phyloP scores from a whole-genome alignment of 306 rosid genomes.

The Quercus parvula region DNA sequence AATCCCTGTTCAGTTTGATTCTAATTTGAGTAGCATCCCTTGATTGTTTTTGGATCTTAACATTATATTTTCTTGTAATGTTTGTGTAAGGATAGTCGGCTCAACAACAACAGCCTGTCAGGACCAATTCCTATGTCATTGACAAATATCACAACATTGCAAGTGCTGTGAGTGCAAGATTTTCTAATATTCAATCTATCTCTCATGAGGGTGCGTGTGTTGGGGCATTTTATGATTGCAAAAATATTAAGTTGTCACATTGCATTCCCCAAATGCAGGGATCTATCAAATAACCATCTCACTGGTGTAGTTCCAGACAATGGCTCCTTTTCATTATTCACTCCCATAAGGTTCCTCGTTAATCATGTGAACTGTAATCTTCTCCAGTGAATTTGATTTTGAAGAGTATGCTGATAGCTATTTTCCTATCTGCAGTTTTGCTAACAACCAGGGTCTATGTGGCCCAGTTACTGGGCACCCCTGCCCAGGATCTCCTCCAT shows the following conservation, averaged over 20 bases:
- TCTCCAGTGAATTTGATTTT: constrained; percentile 13
- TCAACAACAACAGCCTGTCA: constrained; percentile 87
- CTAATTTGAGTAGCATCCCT: background rate
- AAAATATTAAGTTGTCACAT: background rate
- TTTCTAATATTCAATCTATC: constrained; percentile 10
- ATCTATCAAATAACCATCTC: constrained; percentile 85
- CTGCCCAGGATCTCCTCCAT: constrained; percentile 99
- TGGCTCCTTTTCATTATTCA: constrained; percentile 95
- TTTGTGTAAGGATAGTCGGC: constrained; percentile 87
- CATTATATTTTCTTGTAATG: constrained; percentile 28
- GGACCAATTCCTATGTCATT: constrained; percentile 94
- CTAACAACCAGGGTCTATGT: constrained; percentile 84
- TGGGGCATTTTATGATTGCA: background rate
- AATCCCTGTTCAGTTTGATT: background rate
- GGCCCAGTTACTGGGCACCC: constrained; percentile 99
- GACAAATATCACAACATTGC: constrained; percentile 89
- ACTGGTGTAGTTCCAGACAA: constrained; percentile 94
- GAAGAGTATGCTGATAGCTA: constrained; percentile 13
- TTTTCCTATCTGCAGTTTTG: constrained; percentile 67
- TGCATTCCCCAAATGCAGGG: constrained; percentile 49
- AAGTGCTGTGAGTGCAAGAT: constrained; percentile 83
- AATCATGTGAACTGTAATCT: constrained; percentile 12
- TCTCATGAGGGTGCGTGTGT: background rate
- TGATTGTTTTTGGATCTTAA: constrained; percentile 30
- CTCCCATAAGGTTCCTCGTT: constrained; percentile 79